Percentiles rank a stretch among this genome's conserved stretches.
These are phyloP conservation scores for Cutaneotrichosporon sp. DNA, from an alignment of 1,284 basidiomycete species.

Conservation along the genomic window DNA sequence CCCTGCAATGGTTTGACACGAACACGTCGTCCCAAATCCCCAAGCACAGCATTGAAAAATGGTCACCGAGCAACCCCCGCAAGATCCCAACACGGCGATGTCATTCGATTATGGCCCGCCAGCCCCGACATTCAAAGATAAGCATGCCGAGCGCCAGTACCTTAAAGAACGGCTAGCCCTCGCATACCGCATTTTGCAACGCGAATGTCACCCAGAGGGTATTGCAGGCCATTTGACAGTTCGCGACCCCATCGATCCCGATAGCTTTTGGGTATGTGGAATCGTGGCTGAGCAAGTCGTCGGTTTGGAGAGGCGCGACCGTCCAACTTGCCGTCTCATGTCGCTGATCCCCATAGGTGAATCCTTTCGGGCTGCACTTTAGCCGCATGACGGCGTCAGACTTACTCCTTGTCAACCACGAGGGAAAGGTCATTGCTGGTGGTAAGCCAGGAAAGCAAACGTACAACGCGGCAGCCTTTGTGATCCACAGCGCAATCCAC, in stretches of 20 bases:
- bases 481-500: conserved; percentile 57
- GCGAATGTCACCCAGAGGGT: conserved; percentile 58
- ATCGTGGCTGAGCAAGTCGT: conserved; percentile 40
- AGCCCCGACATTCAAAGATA: background rate
- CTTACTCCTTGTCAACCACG: conserved; percentile 53
- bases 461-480: conserved; percentile 53
- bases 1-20: no score
- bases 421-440: conserved; percentile 53
- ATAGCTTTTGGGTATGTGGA: conserved; percentile 56
- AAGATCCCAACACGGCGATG: no score
- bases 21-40: no score
- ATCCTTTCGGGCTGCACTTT: conserved; percentile 51
- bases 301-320: conserved; percentile 36
- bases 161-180: conserved; percentile 54
- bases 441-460: conserved; percentile 36
- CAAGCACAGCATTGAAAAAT: no score
- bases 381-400: conserved; percentile 52
- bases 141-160: conserved; percentile 47
- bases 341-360: conserved; percentile 51
- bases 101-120: background rate
- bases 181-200: conserved; percentile 45
- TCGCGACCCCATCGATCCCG: conserved; percentile 47
- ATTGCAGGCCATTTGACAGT: conserved; percentile 62
- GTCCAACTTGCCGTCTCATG: background rate
- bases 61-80: no score